Conservation (phyloP, 2,329 filamentous ascomycete species). For the Fusarium sp. region DNA sequence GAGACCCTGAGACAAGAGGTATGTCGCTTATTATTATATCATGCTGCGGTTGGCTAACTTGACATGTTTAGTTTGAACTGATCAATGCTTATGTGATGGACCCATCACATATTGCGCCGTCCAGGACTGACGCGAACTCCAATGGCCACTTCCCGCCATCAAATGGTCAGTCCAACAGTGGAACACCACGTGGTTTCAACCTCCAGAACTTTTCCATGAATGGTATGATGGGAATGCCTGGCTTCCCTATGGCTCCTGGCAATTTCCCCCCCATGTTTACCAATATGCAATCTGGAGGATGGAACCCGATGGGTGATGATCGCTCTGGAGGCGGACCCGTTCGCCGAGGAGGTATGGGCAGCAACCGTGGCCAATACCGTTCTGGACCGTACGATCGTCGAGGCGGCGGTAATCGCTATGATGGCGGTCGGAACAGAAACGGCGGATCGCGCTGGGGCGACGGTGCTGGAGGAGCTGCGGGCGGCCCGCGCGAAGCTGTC, state of each 20-base stretch:
- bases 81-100: conserved; percentile 96
- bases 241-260: conserved; percentile 62
- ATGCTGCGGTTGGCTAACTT: conserved; percentile 19
- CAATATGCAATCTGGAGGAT: conserved; percentile 58
- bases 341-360: conserved; percentile 69
- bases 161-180: conserved; percentile 77
- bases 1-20: conserved; percentile 84
- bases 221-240: conserved; percentile 66
- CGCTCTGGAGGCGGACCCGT: conserved; percentile 75
- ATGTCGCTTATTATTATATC: conserved; percentile 50
- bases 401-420: conserved; percentile 64
- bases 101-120: conserved; percentile 92
- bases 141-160: conserved; percentile 93
- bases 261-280: conserved; percentile 66
- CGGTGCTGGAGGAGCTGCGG: conserved; percentile 77
- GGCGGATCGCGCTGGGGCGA: conserved; percentile 74
- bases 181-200: conserved; percentile 92
- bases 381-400: conserved; percentile 79
- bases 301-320: conserved; percentile 62
- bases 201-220: conserved; percentile 75
- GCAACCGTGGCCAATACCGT: conserved; percentile 65
- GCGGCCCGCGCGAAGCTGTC: conserved; percentile 89
- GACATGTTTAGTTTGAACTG: conserved; percentile 72
- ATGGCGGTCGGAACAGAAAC: conserved; percentile 57
- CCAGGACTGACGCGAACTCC: conserved; percentile 90